Evolutionary conservation across 371 early-diverging fungal genomes (phyloP).

Genomic region (Apophysomyces trapeziformis): DNA sequence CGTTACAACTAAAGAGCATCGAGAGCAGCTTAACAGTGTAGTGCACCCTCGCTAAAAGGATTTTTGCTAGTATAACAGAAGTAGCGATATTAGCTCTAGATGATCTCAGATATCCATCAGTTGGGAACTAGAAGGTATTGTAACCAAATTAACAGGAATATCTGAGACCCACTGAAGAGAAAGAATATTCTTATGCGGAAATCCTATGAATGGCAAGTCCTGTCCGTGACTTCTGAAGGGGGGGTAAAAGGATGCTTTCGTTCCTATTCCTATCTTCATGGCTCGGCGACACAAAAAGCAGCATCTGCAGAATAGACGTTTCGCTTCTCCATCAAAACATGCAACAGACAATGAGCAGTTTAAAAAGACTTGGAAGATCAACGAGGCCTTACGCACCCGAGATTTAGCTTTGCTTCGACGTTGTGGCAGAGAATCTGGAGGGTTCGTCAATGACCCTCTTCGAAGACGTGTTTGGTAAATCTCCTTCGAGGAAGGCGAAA

Average conservation of each 20-base stretch:
- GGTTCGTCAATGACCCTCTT: conserved; percentile 56
- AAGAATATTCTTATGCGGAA: no score
- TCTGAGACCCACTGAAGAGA: no score
- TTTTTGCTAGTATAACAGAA: no score
- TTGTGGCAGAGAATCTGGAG: conserved; percentile 53
- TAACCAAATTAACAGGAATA: no score
- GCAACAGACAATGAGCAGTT: conserved; percentile 43
- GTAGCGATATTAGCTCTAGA: no score
- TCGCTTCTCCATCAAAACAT: conserved; percentile 18
- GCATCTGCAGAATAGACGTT: conserved; percentile 17
- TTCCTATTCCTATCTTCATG: conserved; percentile 17
- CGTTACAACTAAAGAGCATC: no score
- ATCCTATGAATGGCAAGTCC: no score
- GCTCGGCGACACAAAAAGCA: conserved; percentile 27
- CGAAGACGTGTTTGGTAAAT: conserved; percentile 60
- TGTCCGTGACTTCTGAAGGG: no score
- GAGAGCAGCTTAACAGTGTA: no score
- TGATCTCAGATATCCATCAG: no score
- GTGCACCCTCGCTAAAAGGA: no score
- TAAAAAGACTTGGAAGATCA: conserved; percentile 47
- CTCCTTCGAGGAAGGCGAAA: neutral
- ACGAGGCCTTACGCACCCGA: conserved; percentile 55
- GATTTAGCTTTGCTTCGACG: conserved; percentile 50
- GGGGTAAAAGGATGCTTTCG: neutral
- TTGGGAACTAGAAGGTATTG: no score